Conservation (phyloP, 1,284 basidiomycete genomes). For the Cutaneotrichosporon sp. region DNA sequence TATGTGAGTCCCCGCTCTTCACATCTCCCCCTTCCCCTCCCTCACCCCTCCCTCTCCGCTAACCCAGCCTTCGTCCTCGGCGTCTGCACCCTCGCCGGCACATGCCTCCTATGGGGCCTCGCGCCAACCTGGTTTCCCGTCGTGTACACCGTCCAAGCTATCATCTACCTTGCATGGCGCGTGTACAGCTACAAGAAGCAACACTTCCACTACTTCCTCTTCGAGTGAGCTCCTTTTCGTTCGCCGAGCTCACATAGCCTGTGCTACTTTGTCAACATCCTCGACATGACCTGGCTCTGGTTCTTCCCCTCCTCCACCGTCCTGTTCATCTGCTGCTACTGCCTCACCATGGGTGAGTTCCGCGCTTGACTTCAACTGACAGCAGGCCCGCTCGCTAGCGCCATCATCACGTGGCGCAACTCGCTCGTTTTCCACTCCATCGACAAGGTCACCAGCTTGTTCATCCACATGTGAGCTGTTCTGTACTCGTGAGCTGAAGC, state of each 20-base stretch:
- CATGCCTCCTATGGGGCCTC: slow-evolving; percentile 77
- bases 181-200: slow-evolving; percentile 79
- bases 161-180: slow-evolving; percentile 76
- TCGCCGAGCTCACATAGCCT: slow-evolving; percentile 44
- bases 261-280: slow-evolving; percentile 82
- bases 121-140: slow-evolving; percentile 70
- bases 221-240: slow-evolving; percentile 58
- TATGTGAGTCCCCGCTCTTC: slow-evolving; percentile 40
- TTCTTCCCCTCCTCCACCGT: slow-evolving; percentile 68
- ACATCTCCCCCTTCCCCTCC: not conserved
- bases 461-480: slow-evolving; percentile 71
- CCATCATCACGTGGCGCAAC: slow-evolving; percentile 94
- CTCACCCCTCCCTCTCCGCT: slow-evolving; percentile 14
- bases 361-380: slow-evolving; percentile 17
- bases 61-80: slow-evolving; percentile 79
- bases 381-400: slow-evolving; percentile 74
- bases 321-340: slow-evolving; percentile 82
- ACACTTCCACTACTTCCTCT: slow-evolving; percentile 89
- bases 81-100: slow-evolving; percentile 79
- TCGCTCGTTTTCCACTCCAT: slow-evolving; percentile 90
- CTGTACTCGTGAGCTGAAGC: not conserved
- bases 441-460: slow-evolving; percentile 88
- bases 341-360: slow-evolving; percentile 67
- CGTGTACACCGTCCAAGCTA: slow-evolving; percentile 63
- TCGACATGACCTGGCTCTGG: slow-evolving; percentile 88